Conservation (phyloP, 441 rosid genomes). For the Pelargonium myrrhifolium region DNA sequence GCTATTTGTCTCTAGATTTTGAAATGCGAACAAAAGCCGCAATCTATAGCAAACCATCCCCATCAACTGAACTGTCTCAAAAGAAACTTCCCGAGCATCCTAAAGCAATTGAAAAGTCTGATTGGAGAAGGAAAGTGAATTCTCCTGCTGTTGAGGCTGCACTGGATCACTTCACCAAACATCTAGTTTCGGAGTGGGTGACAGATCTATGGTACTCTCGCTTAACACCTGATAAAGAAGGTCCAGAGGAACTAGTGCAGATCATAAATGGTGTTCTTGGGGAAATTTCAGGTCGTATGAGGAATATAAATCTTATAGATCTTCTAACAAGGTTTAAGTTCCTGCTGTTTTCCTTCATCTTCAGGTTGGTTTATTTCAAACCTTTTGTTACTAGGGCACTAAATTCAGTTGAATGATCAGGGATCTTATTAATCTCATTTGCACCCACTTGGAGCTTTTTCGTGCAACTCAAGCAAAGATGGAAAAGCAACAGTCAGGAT, state of each 20-base stretch:
- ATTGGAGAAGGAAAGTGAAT: constrained; percentile 89
- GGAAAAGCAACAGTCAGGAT: constrained; percentile 42
- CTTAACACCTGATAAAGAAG: constrained; percentile 78
- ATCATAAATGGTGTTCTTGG: constrained; percentile 75
- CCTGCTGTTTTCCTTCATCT: constrained; percentile 14
- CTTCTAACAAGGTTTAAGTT: constrained; percentile 66
- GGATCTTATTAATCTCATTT: constrained; percentile 73
- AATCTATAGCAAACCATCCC: constrained; percentile 48
- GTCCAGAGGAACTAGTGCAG: constrained; percentile 80
- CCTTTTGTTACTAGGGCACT: constrained; percentile 23
- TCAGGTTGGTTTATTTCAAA: constrained; percentile 6
- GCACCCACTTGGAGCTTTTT: constrained; percentile 77
- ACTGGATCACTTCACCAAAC: constrained; percentile 75
- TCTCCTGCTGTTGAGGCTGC: constrained; percentile 89
- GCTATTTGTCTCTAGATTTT: constrained; percentile 74
- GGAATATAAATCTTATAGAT: constrained; percentile 77
- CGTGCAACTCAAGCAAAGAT: constrained; percentile 71
- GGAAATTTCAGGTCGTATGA: constrained; percentile 70
- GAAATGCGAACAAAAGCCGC: constrained; percentile 78
- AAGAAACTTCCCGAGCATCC: constrained; percentile 39
- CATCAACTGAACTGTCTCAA: constrained; percentile 25
- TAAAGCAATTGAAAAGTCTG: constrained; percentile 42
- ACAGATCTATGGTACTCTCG: constrained; percentile 91
- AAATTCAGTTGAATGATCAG: constrained; percentile 46
- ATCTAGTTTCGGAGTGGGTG: constrained; percentile 87